Base-by-base conservation (phyloP, 768 basidiomycete genomes). In the Hirschioporus abietinus region DNA sequence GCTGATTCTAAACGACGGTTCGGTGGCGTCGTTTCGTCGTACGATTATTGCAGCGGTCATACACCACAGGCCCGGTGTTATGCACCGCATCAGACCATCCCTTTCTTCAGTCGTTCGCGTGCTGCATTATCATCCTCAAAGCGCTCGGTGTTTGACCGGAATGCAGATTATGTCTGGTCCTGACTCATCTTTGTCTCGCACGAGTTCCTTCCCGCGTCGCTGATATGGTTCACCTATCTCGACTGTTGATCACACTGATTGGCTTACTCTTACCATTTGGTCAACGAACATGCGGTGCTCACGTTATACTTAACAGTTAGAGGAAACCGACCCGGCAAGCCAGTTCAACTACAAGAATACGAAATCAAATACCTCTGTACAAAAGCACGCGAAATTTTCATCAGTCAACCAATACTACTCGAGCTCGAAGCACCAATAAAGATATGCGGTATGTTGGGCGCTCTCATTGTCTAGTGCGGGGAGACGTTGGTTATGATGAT, bases 341-440 rank as follows among this genome's bases (percentile, higher is more conserved):
- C 96, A 59, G 96, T 99, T 62, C 95, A 96, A 76, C 84, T 99
- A 71, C 92, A 95, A 76, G 96, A 99, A 79, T 97, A 96, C 83
- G 96, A 99, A 83, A 99, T 99, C 87, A 96, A 95, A 79, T 95
- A 96, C 78, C 86, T 99, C 70, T 99, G 96, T 83, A 97, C 95
- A 76, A 97, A 94, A 84, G 96, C 96, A 64, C 85, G 96, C 72
- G 97, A 99, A 81, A 98, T 99, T 76, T 98, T 99, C 83, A 98
- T 99, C 81, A 93, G 93, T 80, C 96, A 99, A 77, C 96, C 96
- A 69, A 98, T 99, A 77, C 83, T 99, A 68, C 86, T 99, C 77
- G 96, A 99, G 81, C 83, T 99, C 71, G 97, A 99, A 78, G 97
- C 96, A 64, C 96, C 96, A 72, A 99, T 99, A 82, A 99, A 99